Conservation (phyloP, 768 basidiomycete genomes). For the Boletus vermiculosoides region DNA sequence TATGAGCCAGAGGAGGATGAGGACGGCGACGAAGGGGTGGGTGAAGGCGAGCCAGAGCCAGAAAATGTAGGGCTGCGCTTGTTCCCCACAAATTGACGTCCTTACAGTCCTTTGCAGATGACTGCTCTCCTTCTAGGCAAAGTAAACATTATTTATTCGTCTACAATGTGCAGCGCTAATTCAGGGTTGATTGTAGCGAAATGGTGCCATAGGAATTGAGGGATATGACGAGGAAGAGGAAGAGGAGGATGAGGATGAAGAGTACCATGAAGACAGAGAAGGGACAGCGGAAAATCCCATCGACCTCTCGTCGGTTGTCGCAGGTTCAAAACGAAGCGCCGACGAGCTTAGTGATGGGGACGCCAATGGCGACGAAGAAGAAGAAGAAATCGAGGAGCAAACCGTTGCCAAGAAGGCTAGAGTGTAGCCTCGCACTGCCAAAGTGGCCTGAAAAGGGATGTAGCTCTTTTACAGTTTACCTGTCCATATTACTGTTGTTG, state of each 20-base stretch:
- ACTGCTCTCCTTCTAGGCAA: conserved; percentile 25
- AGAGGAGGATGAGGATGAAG: conserved; percentile 23
- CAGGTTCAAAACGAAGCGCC: conserved; percentile 27
- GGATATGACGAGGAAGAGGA: conserved; percentile 9
- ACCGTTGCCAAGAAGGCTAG: conserved; percentile 25
- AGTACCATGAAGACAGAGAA: conserved; percentile 13
- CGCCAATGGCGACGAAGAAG: conserved; percentile 11
- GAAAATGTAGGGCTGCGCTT: conserved; percentile 13
- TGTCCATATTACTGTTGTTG: not conserved
- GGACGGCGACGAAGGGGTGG: conserved; percentile 4
- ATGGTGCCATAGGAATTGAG: conserved; percentile 7
- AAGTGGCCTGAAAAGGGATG: not conserved
- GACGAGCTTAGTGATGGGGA: conserved; percentile 21
- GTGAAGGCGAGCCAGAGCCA: not conserved
- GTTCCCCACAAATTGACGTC: not conserved
- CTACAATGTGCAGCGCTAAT: not conserved
- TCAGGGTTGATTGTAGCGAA: conserved; percentile 5
- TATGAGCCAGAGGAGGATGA: conserved; percentile 19
- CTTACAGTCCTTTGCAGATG: conserved; percentile 17
- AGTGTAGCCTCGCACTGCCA: conserved; percentile 14
- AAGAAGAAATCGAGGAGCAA: conserved; percentile 2
- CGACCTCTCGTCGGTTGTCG: conserved; percentile 7
- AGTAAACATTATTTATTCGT: conserved; percentile 6
- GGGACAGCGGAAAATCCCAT: conserved; percentile 13
- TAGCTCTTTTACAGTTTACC: not conserved